phyloP scores from a whole-genome alignment of 2,329 filamentous ascomycete genomes.

The Alternaria metachromatica region DNA sequence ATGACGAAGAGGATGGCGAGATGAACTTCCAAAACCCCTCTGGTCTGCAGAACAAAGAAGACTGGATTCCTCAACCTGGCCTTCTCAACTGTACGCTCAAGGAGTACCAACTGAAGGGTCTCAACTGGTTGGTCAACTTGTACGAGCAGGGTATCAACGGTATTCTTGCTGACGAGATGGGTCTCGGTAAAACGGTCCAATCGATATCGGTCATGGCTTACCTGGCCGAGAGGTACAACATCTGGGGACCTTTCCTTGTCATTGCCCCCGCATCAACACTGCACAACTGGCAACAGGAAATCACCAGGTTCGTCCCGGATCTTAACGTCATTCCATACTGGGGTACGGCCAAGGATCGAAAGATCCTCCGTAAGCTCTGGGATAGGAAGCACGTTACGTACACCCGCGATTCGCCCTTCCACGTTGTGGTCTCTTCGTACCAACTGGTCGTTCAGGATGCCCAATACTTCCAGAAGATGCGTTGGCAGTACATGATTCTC shows the following conservation, averaged over 20 bases:
- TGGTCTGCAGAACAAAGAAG: slow-evolving; percentile 87
- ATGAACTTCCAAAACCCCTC: slow-evolving; percentile 99
- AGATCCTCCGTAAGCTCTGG: slow-evolving; percentile 98
- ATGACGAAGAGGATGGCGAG: slow-evolving; percentile 75
- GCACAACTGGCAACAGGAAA: slow-evolving; percentile 99
- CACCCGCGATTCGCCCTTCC: slow-evolving; percentile 89
- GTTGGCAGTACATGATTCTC: slow-evolving; percentile 99
- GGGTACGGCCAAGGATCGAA: slow-evolving; percentile 92
- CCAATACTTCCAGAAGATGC: slow-evolving; percentile 98
- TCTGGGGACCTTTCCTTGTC: slow-evolving; percentile 97
- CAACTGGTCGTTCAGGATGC: slow-evolving; percentile 96
- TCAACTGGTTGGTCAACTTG: slow-evolving; percentile 98
- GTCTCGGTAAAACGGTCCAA: slow-evolving; percentile 98
- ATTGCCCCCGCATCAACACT: slow-evolving; percentile 95
- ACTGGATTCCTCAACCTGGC: slow-evolving; percentile 82
- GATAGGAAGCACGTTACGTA: slow-evolving; percentile 97
- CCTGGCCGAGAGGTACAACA: slow-evolving; percentile 94
- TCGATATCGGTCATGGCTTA: slow-evolving; percentile 99
- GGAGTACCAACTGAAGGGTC: slow-evolving; percentile 98
- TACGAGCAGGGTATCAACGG: slow-evolving; percentile 99
- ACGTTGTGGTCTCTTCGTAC: slow-evolving; percentile 95
- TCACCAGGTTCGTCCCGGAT: slow-evolving; percentile 89
- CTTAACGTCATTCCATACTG: slow-evolving; percentile 97
- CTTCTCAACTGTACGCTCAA: slow-evolving; percentile 93
- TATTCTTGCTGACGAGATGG: slow-evolving; percentile 98